Evolutionary conservation across 2,329 filamentous ascomycete genomes (phyloP).

Genomic region (Cadophora sp.): DNA sequence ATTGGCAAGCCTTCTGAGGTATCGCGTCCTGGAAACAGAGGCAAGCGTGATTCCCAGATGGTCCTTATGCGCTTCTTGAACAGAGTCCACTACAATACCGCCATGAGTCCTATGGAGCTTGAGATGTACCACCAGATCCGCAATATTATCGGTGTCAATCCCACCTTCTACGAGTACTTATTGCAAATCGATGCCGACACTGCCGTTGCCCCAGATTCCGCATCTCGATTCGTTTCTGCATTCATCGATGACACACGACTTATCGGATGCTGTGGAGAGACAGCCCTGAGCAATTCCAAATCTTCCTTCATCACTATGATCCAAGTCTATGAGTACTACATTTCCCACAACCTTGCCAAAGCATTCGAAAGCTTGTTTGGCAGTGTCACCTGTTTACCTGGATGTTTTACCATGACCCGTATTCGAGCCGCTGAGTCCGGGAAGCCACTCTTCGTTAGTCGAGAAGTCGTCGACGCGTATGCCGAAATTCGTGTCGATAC

Average conservation of each 20-base stretch:
- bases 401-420: constrained; percentile 99
- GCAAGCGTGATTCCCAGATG: constrained; percentile 99
- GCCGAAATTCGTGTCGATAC: constrained; percentile 95
- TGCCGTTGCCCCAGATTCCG: constrained; percentile 86
- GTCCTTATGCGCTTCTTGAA: constrained; percentile 99
- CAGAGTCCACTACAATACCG: constrained; percentile 94
- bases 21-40: constrained; percentile 85
- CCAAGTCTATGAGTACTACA: constrained; percentile 99
- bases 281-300: constrained; percentile 90
- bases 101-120: constrained; percentile 95
- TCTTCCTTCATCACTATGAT: constrained; percentile 97
- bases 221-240: constrained; percentile 87
- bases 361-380: constrained; percentile 98
- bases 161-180: constrained; percentile 97
- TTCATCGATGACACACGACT: constrained; percentile 92
- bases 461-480: constrained; percentile 87
- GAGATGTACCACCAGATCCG: constrained; percentile 99
- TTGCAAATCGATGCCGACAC: constrained; percentile 98
- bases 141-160: constrained; percentile 98
- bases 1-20: constrained; percentile 86
- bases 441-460: constrained; percentile 95
- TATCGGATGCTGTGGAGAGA: constrained; percentile 96
- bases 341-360: constrained; percentile 96
- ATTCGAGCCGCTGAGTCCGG: constrained; percentile 93
- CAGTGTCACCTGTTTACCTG: constrained; percentile 94